These are phyloP conservation scores for Phialophora macrospora DNA, from an alignment of 2,329 filamentous ascomycete genomes.

Conservation along the genomic window DNA sequence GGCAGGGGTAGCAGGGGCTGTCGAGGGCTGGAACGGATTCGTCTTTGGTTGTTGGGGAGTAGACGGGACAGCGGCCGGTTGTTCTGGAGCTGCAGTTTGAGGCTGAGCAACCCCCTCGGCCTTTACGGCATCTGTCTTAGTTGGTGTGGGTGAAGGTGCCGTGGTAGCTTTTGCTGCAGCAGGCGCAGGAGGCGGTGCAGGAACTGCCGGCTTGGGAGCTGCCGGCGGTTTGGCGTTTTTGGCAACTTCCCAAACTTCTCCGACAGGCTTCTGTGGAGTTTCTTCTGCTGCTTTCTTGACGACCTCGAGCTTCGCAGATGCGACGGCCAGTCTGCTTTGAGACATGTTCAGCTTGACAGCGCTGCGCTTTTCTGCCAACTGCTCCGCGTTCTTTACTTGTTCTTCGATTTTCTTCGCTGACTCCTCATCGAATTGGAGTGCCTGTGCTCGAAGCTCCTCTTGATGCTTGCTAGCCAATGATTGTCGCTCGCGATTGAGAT, in stretches of 20 bases:
- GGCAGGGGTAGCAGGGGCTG: neutral
- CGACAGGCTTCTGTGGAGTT: conserved; percentile 81
- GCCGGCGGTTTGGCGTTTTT: conserved; percentile 65
- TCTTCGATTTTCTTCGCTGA: conserved; percentile 47
- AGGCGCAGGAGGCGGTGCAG: conserved; percentile 21
- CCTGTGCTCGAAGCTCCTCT: conserved; percentile 66
- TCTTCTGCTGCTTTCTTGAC: conserved; percentile 82
- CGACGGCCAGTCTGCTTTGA: conserved; percentile 68
- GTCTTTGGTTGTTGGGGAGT: conserved; percentile 20
- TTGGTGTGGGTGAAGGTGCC: conserved; percentile 26
- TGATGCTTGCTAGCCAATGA: conserved; percentile 55
- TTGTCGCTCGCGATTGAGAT: conserved; percentile 49
- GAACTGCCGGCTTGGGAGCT: conserved; percentile 26
- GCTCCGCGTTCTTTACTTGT: conserved; percentile 56
- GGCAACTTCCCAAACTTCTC: conserved; percentile 83
- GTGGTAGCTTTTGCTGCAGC: conserved; percentile 26
- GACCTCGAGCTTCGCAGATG: conserved; percentile 73
- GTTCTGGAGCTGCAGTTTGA: conserved; percentile 31
- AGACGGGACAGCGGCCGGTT: conserved; percentile 30
- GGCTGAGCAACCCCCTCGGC: conserved; percentile 30
- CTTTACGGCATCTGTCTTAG: conserved; percentile 21
- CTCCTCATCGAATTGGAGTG: conserved; percentile 57
- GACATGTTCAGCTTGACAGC: conserved; percentile 77
- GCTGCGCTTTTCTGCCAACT: conserved; percentile 75
- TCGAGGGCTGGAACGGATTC: neutral